A percentile compares a stretch with the other conserved stretches of the same genome.
These are phyloP conservation scores for Macadamia integrifolia DNA, from an alignment of 164 flowering plant genomes.

Conservation along the genomic window DNA sequence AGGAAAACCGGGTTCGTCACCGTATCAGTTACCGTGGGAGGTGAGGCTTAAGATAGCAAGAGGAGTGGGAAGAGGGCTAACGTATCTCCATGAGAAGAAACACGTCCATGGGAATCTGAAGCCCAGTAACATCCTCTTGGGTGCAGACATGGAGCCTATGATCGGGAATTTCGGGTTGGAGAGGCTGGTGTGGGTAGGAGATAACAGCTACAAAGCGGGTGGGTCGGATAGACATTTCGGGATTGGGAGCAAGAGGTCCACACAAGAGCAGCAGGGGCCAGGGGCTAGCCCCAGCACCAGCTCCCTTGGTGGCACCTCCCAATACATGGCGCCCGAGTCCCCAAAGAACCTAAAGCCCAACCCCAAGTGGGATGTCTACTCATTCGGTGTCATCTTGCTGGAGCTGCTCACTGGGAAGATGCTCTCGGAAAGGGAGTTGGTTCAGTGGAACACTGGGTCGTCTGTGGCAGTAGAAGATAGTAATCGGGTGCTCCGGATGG, in stretches of 20 bases:
- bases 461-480: constrained; percentile 47
- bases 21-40: constrained; percentile 85
- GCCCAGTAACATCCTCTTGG: constrained; percentile 80
- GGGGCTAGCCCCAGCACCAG: constrained; percentile 51
- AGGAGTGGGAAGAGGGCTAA: constrained; percentile 83
- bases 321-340: constrained; percentile 87
- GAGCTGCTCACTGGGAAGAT: constrained; percentile 77
- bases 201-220: constrained; percentile 45
- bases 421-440: constrained; percentile 42
- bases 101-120: constrained; percentile 92
- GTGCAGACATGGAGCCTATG: constrained; percentile 76
- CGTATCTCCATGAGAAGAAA: constrained; percentile 88
- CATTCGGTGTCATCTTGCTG: constrained; percentile 74
- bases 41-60: constrained; percentile 74
- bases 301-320: constrained; percentile 47
- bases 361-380: constrained; percentile 87
- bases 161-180: constrained; percentile 90
- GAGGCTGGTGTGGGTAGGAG: constrained; percentile 64
- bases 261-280: constrained; percentile 40
- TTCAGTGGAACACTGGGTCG: constrained; percentile 39
- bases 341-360: constrained; percentile 72
- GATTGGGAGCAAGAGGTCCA: constrained; percentile 88
- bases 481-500: constrained; percentile 51
- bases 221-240: constrained; percentile 76
- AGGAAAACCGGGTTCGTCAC: constrained; percentile 85